Evolutionary conservation across 768 basidiomycete genomes (phyloP).

Genomic region (Lyophyllum atratum): DNA sequence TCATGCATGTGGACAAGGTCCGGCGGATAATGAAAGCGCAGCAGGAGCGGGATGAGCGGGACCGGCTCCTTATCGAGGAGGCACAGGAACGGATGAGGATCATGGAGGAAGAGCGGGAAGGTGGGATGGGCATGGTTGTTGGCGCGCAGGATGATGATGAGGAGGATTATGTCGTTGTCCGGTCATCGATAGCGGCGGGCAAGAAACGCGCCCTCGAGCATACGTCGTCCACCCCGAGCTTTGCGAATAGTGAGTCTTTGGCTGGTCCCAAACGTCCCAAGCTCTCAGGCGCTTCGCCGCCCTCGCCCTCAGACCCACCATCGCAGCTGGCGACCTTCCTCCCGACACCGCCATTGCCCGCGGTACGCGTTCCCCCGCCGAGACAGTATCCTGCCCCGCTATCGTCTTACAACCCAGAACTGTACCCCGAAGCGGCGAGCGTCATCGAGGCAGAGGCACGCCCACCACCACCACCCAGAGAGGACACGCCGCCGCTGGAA

Average conservation of each 20-base stretch:
- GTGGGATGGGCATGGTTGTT: conserved; percentile 11
- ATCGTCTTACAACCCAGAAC: conserved; percentile 32
- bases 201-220: conserved; percentile 18
- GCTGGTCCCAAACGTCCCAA: conserved; percentile 12
- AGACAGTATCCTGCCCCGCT: conserved; percentile 40
- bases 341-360: neutral
- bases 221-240: conserved; percentile 1
- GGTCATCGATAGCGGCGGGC: neutral
- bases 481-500: conserved; percentile 8
- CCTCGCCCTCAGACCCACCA: neutral
- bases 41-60: conserved; percentile 9
- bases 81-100: conserved; percentile 11
- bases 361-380: conserved; percentile 13
- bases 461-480: conserved; percentile 17
- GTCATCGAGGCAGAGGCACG: conserved; percentile 27
- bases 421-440: conserved; percentile 37
- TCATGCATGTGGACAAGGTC: conserved; percentile 11
- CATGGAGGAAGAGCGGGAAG: conserved; percentile 14
- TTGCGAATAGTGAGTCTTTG: neutral
- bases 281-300: conserved; percentile 7
- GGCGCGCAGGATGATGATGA: neutral
- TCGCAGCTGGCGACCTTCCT: neutral
- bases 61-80: conserved; percentile 12
- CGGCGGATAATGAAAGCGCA: conserved; percentile 12
- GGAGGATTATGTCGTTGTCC: neutral